Percentiles rank a stretch among this genome's conserved stretches.
Conservation (phyloP, 345 rosid species). For the Psidium guajava region DNA sequence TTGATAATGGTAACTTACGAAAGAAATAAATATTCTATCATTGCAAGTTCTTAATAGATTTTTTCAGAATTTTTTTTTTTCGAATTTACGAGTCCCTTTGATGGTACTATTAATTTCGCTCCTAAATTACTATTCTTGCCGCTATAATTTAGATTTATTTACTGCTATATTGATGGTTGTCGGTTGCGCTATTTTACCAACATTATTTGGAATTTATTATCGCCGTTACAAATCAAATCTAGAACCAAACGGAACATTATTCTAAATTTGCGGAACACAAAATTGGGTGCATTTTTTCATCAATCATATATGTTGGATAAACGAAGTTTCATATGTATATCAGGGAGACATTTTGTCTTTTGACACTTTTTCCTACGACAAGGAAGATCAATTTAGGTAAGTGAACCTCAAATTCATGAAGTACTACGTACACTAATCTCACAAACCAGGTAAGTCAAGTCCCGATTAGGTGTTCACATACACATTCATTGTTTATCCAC, state of each 20-base stretch:
- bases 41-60: not conserved
- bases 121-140: not conserved
- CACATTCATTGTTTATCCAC: not conserved
- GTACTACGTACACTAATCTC: not conserved
- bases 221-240: not conserved
- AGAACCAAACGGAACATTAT: not conserved
- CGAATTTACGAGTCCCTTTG: not conserved
- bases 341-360: not conserved
- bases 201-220: not conserved
- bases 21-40: not conserved
- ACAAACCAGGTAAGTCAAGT: not conserved
- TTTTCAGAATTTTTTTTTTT: not conserved
- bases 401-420: not conserved
- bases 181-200: not conserved
- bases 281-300: not conserved
- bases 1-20: not conserved
- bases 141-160: not conserved
- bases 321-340: not conserved
- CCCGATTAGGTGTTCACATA: not conserved
- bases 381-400: not conserved
- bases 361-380: not conserved
- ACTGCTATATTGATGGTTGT: not conserved
- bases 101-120: not conserved
- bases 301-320: not conserved
- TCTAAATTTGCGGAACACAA: not conserved